These are phyloP conservation scores for Stephania yunnanensis DNA, from an alignment of 164 flowering plant genomes.

Conservation along the genomic window DNA sequence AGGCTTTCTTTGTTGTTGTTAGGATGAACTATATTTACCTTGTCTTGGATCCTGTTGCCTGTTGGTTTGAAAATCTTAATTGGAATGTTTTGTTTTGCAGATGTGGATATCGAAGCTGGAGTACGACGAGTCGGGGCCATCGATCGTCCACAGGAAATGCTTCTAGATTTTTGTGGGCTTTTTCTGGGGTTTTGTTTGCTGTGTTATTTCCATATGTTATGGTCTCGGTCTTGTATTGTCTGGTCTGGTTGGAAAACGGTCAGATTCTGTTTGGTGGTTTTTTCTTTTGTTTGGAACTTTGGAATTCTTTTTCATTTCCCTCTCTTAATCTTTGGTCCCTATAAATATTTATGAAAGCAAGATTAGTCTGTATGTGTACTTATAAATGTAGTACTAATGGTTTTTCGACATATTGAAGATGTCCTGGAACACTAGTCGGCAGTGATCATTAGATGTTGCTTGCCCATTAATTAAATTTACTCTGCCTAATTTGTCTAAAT, in stretches of 20 bases:
- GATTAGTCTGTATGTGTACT: constrained; percentile 9
- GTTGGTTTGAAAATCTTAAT: neutral
- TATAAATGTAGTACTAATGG: constrained; percentile 8
- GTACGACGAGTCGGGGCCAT: constrained; percentile 66
- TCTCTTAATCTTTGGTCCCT: neutral
- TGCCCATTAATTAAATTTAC: too few relatives aligned
- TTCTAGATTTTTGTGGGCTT: constrained; percentile 32
- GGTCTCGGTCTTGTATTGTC: constrained; percentile 9
- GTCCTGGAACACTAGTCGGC: neutral
- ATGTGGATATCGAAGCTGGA: constrained; percentile 79
- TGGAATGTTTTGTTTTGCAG: constrained; percentile 25
- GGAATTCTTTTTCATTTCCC: neutral
- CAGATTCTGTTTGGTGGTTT: constrained; percentile 7
- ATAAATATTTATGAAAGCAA: constrained; percentile 7
- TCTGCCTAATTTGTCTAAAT: too few relatives aligned
- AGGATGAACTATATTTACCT: neutral
- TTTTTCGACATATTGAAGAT: neutral
- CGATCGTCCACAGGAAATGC: constrained; percentile 73
- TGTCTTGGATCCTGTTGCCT: neutral
- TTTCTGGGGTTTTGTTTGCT: constrained; percentile 11
- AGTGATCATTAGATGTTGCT: neutral
- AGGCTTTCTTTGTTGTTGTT: neutral
- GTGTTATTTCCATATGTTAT: neutral
- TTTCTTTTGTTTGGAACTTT: neutral
- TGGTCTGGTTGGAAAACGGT: constrained; percentile 20